Conservation (phyloP, 805 yeast genomes). For the Sugiyamaella americana region DNA sequence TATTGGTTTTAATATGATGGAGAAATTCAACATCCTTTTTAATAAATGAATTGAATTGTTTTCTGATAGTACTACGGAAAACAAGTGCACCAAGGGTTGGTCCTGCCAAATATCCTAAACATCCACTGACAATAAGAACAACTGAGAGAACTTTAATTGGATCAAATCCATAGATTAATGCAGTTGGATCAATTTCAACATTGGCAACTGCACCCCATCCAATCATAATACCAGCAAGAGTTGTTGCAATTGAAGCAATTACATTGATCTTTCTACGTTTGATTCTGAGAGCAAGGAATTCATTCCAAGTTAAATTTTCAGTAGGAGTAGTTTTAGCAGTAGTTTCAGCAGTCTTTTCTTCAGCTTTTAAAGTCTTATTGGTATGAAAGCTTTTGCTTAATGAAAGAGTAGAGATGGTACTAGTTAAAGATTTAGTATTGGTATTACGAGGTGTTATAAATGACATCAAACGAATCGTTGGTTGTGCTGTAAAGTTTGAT, state of each 20-base stretch:
- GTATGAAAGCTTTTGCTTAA: too few relatives aligned
- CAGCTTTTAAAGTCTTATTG: neutral
- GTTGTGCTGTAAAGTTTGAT: too few relatives aligned
- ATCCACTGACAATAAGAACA: slow-evolving; percentile 65
- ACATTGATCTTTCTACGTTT: slow-evolving; percentile 66
- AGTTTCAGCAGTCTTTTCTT: neutral
- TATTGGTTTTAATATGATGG: slow-evolving; percentile 62
- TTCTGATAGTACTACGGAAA: slow-evolving; percentile 41
- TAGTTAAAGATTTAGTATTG: too few relatives aligned
- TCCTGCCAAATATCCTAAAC: slow-evolving; percentile 74
- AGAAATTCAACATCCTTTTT: slow-evolving; percentile 68
- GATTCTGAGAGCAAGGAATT: slow-evolving; percentile 70
- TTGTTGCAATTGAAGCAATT: slow-evolving; percentile 61
- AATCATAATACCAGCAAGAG: slow-evolving; percentile 54
- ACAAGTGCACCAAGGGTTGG: slow-evolving; percentile 71
- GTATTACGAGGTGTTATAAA: too few relatives aligned
- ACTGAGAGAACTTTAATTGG: slow-evolving; percentile 77
- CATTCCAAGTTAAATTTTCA: slow-evolving; percentile 58
- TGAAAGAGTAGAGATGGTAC: too few relatives aligned
- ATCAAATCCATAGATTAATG: slow-evolving; percentile 80
- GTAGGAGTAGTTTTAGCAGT: neutral
- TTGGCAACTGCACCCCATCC: slow-evolving; percentile 77
- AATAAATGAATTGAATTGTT: slow-evolving; percentile 25
- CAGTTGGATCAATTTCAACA: slow-evolving; percentile 81
- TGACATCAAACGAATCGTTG: too few relatives aligned